A percentile compares a stretch with the other conserved stretches of the same genome.
These are phyloP conservation scores for Aspergillus amoenus DNA, from an alignment of 2,329 filamentous ascomycete genomes.

Conservation along the genomic window DNA sequence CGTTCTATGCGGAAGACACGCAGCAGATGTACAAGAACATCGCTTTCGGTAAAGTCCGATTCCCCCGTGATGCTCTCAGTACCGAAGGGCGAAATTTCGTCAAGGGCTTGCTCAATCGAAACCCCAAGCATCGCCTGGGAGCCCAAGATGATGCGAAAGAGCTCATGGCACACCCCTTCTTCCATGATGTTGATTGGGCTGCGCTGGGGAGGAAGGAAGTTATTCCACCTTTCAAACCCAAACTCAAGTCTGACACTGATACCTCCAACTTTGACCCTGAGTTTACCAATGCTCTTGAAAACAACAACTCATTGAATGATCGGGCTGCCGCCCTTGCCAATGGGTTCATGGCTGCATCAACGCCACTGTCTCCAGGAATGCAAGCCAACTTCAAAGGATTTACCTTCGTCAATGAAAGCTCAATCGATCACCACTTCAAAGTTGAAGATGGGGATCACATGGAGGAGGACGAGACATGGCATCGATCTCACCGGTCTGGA, in stretches of 20 bases:
- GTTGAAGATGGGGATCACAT: conserved; percentile 38
- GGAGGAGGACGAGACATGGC: conserved; percentile 43
- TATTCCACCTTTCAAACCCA: conserved; percentile 95
- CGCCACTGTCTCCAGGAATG: conserved; percentile 88
- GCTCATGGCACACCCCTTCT: conserved; percentile 92
- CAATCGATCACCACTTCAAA: conserved; percentile 65
- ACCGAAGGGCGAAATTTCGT: conserved; percentile 96
- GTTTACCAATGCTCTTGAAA: conserved; percentile 91
- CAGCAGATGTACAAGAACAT: conserved; percentile 99
- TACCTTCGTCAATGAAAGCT: conserved; percentile 97
- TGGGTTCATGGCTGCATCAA: conserved; percentile 79
- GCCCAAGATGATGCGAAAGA: conserved; percentile 90
- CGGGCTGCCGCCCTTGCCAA: conserved; percentile 82
- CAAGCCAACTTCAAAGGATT: conserved; percentile 99
- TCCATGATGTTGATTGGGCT: conserved; percentile 90
- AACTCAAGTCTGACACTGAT: conserved; percentile 91
- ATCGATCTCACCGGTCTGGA: conserved; percentile 32
- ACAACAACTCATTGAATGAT: conserved; percentile 84
- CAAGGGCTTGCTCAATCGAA: conserved; percentile 94
- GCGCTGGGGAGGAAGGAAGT: conserved; percentile 86
- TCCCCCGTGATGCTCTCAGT: conserved; percentile 90
- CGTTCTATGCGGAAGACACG: conserved; percentile 97
- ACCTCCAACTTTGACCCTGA: conserved; percentile 98
- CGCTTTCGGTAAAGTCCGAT: conserved; percentile 96
- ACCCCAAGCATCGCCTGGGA: conserved; percentile 91